Base-by-base conservation (phyloP, 2,329 filamentous ascomycete species). In the Trichoderma afroharzianum region DNA sequence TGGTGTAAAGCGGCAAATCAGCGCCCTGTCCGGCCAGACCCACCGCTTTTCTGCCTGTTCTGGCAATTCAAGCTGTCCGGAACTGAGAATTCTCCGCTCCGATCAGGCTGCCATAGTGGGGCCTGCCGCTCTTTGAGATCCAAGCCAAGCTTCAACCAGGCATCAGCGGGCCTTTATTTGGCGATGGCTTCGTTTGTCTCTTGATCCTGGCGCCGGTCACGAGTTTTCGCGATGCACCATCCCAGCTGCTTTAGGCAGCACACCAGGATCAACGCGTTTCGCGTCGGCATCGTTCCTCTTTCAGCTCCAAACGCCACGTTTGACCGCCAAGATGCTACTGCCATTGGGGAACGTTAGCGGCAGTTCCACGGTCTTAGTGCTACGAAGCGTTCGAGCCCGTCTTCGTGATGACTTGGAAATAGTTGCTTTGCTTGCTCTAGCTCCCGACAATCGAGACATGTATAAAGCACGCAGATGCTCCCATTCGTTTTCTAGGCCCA, bases 161-260 rank as follows among this genome's bases (percentile, higher is more conserved):
- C 68, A 63, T 32, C 68, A 63, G 61, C 30, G 61, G 18, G 32
- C n/a, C 33, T 63, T 24, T 24, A 9, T 28, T 57, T 53, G 43
- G 18, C 6, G 57, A 63, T 70, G n/a, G 39, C 43, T 28, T 47
- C 50, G 53, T 32, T 62, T 43, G n/a, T 33, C 43, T 66, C 30
- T 33, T 30, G 18, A 66, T 47, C n/a, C 14, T 36, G n/a, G 15
- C 26, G 39, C 26, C 36, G 43, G 39, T 68, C 66, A 70, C 72
- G 70, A 67, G 70, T 26, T 68, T 63, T 70, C 70, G 70, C 55
- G 72, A 55, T 58, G 61, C 36, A 28, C 30, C 53, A 53, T 36
- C 15, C 62, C 30, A 21, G 6, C 43, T 30, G 14, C 24, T 72
- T 64, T 70, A 73, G 72, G 72, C 72, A 73, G 72, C 66, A 73